Conservation (phyloP, 768 basidiomycete genomes). For the Amylocystis lapponica region DNA sequence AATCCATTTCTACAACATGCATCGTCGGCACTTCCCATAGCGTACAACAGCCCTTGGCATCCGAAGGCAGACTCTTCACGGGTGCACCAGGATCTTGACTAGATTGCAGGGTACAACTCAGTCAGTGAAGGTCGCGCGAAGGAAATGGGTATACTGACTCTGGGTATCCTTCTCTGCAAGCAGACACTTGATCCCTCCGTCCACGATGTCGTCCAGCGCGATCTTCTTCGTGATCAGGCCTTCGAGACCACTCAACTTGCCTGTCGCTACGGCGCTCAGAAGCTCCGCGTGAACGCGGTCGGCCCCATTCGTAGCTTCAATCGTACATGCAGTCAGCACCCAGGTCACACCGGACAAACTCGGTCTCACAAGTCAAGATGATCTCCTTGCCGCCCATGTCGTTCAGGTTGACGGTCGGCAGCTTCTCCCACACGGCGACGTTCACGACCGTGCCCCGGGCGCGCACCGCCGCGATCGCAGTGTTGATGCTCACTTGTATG, state of each 20-base stretch:
- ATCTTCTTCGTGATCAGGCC: conserved; percentile 39
- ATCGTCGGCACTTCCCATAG: not conserved
- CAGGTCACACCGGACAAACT: too few species aligned
- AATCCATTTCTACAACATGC: not conserved
- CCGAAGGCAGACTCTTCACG: conserved; percentile 1
- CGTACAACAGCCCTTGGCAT: not conserved
- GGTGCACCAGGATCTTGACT: conserved; percentile 9
- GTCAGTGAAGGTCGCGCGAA: not conserved
- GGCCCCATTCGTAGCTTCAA: not conserved
- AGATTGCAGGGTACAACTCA: not conserved
- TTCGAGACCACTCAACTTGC: conserved; percentile 33
- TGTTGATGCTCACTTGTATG: conserved; percentile 31
- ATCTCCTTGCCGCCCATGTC: conserved; percentile 33
- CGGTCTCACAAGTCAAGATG: conserved; percentile 28
- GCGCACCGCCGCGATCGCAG: conserved; percentile 31
- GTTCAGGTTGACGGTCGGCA: conserved; percentile 32
- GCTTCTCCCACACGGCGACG: conserved; percentile 39
- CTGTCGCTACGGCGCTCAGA: conserved; percentile 32
- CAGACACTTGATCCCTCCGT: conserved; percentile 36
- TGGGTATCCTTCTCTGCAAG: conserved; percentile 36
- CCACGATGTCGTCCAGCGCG: conserved; percentile 35
- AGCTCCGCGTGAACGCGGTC: conserved; percentile 35
- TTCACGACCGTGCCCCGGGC: conserved; percentile 35
- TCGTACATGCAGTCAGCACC: not conserved
- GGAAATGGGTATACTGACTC: conserved; percentile 21